Evolutionary conservation across 1,139 yeast species (phyloP).

Genomic region (Geotrichum bryndzae): DNA sequence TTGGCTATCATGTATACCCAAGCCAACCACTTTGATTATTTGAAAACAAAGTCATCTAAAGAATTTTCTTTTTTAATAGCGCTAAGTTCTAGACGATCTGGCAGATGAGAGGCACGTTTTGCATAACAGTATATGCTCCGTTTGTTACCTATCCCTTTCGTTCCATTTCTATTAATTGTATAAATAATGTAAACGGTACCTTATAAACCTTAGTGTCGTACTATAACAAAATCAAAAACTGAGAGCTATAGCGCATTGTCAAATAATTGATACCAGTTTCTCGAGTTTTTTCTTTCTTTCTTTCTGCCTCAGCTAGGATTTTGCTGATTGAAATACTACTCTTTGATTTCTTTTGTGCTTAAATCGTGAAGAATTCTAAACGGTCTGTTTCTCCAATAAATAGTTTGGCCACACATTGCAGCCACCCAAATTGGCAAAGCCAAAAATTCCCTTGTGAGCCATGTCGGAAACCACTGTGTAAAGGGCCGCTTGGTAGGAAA

Average conservation of each 20-base stretch:
- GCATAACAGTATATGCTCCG: no score
- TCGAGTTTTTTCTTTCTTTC: not conserved
- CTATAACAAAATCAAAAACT: not conserved
- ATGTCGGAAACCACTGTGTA: slow-evolving; percentile 42
- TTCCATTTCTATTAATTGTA: no score
- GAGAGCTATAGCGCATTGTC: not conserved
- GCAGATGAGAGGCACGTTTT: no score
- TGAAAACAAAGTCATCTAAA: no score
- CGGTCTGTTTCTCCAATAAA: slow-evolving; percentile 79
- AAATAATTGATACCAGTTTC: not conserved
- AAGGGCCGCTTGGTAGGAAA: slow-evolving; percentile 11
- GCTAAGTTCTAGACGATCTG: no score
- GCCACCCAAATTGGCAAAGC: slow-evolving; percentile 81
- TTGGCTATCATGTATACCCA: no score
- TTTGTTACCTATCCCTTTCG: no score
- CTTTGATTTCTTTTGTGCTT: slow-evolving; percentile 61
- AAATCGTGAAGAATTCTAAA: slow-evolving; percentile 67
- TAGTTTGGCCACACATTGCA: slow-evolving; percentile 73
- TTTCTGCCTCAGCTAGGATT: not conserved
- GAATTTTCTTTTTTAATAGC: no score
- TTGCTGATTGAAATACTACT: not conserved
- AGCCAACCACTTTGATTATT: no score
- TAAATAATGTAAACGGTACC: not conserved
- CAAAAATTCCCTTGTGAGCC: slow-evolving; percentile 63
- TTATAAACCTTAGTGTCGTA: not conserved